Evolutionary conservation across 1,284 basidiomycete genomes (phyloP), one percentile per base, ranked within the genome.

Genomic region (Boletus smithii): DNA sequence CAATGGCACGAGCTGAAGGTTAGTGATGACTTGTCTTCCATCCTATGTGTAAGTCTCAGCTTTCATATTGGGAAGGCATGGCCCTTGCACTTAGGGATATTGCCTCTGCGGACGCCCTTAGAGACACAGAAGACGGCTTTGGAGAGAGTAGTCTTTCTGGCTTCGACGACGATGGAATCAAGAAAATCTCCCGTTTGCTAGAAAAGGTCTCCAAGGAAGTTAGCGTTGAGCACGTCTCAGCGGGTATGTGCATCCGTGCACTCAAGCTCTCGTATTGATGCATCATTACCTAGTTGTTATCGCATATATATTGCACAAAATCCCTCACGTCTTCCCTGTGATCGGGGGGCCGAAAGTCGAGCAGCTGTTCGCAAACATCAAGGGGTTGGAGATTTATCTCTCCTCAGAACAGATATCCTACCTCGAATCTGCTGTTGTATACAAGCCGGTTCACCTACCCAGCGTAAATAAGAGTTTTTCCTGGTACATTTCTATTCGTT

Each of bases 281-380:
- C 8, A 20, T 18, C 4, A 4, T 10, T 17, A 18, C 16, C 3
- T 10, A 45, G 44, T 46, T 26, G 1, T 71, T 67, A 73, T 76
- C 41, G 73, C 75, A 13, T 77, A 76, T 50, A 46, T 75, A 5
- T 61, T 75, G 66, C 68, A 72, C 34, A 76, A 76, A 54, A 56
- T 67, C 0, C 66, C 74, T 0, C 71, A 70, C 51, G 74, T 76
- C 11, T 77, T 77, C 60, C 74, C 73, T 0, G 64, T 76, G 27
- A 56, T 77, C 31, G 76, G 75, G 4, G 73, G 73, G 0, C 67
- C 74, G 43, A 79, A 76, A 51, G 58, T 74, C 24, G 72, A 75
- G 48, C 74, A 79, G 20, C 39, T 80, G 1, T 33, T 63, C 9
- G 65, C 59, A 14, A 76, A 76, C 56, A 58, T 79, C 48, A 66